phyloP scores from a whole-genome alignment of 225 moss, liverwort and hornwort species.

The Sphagnum tenellum region DNA sequence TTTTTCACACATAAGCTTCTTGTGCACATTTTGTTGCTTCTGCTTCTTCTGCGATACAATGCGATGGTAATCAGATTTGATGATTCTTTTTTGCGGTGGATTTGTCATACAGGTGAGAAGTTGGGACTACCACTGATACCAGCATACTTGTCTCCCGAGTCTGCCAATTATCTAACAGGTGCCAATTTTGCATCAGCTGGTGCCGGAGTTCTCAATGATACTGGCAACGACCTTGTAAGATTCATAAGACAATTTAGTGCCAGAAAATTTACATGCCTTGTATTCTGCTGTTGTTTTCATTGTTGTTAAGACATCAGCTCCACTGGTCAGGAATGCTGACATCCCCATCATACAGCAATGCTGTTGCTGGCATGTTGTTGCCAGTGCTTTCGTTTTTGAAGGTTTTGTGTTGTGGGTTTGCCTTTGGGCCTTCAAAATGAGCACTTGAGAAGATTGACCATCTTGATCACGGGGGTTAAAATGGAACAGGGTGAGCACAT shows the following conservation, averaged over 20 bases:
- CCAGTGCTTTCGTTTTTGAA: too few species aligned
- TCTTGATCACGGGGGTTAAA: not conserved
- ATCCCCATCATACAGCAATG: too few species aligned
- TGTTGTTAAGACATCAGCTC: too few species aligned
- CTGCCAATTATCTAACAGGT: constrained; percentile 12
- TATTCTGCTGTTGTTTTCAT: too few species aligned
- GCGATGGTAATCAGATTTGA: not conserved
- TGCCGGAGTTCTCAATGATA: constrained; percentile 32
- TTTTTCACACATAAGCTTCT: too few species aligned
- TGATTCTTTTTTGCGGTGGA: not conserved
- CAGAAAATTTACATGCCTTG: too few species aligned
- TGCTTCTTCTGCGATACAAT: not conserved
- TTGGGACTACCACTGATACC: constrained; percentile 21
- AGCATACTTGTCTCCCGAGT: constrained; percentile 24
- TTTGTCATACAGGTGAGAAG: constrained; percentile 18
- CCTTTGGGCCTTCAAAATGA: not conserved
- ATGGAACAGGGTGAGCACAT: constrained; percentile 25
- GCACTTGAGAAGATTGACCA: not conserved
- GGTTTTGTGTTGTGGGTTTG: not conserved
- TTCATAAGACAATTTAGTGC: not conserved
- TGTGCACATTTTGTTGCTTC: too few species aligned
- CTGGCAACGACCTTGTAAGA: constrained; percentile 27
- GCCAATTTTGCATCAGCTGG: constrained; percentile 40
- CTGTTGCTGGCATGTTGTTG: too few species aligned
- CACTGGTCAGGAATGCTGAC: too few species aligned